Base-by-base conservation (phyloP, 2,329 filamentous ascomycete genomes). In the Ustulina deusta region DNA sequence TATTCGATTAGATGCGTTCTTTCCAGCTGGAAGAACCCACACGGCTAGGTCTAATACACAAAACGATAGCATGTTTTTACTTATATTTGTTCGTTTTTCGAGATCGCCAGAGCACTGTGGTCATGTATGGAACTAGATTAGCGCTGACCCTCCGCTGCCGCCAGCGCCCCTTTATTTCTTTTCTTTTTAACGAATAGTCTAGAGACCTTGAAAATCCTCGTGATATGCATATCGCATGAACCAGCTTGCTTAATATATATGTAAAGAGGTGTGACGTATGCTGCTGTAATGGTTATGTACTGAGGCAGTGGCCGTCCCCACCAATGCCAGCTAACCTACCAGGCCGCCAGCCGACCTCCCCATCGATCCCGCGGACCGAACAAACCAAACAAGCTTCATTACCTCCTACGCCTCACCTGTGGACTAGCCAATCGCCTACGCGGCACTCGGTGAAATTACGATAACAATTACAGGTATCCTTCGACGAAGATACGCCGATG, bases 261-360 rank as follows among this genome's bases (percentile, higher is more conserved):
- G n/a, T 56, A 55, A 10, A 52, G 55, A 22, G 48, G 54, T 40
- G 51, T 70, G 65, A 68, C 65, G 65, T 69, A 66, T 52, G 52
- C 59, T 27, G 34, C 6, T 11, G 58, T 40, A 40, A 58, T 46
- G 11, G 40, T 40, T 46, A 58, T 10, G n/a, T 42, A 27, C 38
- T n/a, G 59, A 61, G 59, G 59, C 59, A 54, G 48, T 61, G 38
- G 59, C 49, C 44, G 54, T 63, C 58, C 59, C 59, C 59, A 66
- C 59, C 54, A 65, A 61, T 44, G 20, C 34, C 22, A 56, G 36
- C 54, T 29, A 49, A 25, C 20, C n/a, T 44, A 44, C 52, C 36
- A 25, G n/a, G n/a, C n/a, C n/a, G n/a, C n/a, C 40, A 46, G 36
- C 46, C 57, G 9, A 55, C 49, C 6, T 61, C 40, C 42, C 63